These are phyloP conservation scores for Cornus florida DNA, from an alignment of 148 eudicot species.

Conservation along the genomic window DNA sequence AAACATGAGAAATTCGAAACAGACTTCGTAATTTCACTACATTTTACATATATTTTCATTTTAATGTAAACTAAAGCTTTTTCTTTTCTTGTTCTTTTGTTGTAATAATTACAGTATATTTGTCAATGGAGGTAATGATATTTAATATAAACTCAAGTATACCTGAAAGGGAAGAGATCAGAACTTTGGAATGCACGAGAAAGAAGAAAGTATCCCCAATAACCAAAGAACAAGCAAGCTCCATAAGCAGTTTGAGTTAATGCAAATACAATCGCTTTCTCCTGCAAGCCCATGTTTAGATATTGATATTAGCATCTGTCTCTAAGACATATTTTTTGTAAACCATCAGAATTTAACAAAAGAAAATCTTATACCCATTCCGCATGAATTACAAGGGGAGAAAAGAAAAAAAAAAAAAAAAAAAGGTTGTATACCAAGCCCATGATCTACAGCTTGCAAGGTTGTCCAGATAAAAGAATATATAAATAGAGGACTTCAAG, in stretches of 20 bases:
- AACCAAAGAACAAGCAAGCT: slow-evolving; percentile 74
- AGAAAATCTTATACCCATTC: background rate
- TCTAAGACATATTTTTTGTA: background rate
- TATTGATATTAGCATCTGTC: background rate
- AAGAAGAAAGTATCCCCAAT: slow-evolving; percentile 87
- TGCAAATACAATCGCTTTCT: slow-evolving; percentile 77
- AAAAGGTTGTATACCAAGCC: background rate
- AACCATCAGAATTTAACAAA: background rate
- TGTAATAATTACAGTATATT: background rate
- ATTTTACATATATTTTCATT: background rate
- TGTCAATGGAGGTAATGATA: background rate
- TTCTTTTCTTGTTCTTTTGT: background rate
- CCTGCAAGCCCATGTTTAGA: slow-evolving; percentile 49
- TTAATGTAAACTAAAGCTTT: background rate
- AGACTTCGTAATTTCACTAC: background rate
- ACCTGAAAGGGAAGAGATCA: slow-evolving; percentile 88
- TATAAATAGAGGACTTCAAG: background rate
- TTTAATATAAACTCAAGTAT: background rate
- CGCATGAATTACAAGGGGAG: background rate
- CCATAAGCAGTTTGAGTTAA: slow-evolving; percentile 87
- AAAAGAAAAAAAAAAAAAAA: background rate
- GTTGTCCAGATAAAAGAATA: background rate
- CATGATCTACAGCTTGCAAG: background rate
- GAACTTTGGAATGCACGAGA: slow-evolving; percentile 42
- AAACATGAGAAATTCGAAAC: background rate